Evolutionary conservation across 495 filamentous ascomycete genomes (phyloP), one percentile per base, ranked within the genome.

Genomic region (Penicillium silybi): DNA sequence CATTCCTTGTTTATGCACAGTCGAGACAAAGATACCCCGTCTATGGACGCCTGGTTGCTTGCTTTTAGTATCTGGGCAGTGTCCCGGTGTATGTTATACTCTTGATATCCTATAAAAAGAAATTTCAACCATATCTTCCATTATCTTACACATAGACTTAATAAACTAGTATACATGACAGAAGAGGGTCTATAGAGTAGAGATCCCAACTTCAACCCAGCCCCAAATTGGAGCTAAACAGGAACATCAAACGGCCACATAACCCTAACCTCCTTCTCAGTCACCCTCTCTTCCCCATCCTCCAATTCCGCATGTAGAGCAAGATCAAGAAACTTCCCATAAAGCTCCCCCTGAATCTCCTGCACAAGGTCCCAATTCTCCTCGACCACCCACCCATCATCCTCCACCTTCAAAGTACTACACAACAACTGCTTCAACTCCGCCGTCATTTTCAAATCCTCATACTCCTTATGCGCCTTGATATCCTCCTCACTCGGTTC

Each of bases 1-100:
- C n/a, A n/a, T 46, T 15, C 26, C 37, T 25, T 44, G 15, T 19
- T 40, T 35, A 39, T 48, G 45, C 45, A 27, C 34, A 48, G 45
- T 32, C 29, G 4, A 39, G 18, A 39, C 37, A 19, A n/a, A 17
- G 37, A 39, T 39, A 39, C 37, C 37, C 37, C 37, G 37, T 39
- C 16, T 3, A 17, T 39, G n/a, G n/a, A 32, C 29, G 29, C 4
- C 29, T 19, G 16, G 35, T 38, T 39, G 4, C 2, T 39, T 39
- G 1, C 16, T 39, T 39, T 19, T 39, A 1, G 5, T 18, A 13
- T 44, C 10, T 25, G 1, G 22, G 22, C 2, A 3, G 22, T 3
- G 9, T 15, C 29, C 29, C 8, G 11, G 11, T 32, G 13, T 10
- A 32, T 32, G 13, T 32, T 10, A 32, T 13, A 32, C 29, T 32